Base-by-base conservation (phyloP, 805 yeast genomes). In the Saccharomycopsis fodiens region DNA sequence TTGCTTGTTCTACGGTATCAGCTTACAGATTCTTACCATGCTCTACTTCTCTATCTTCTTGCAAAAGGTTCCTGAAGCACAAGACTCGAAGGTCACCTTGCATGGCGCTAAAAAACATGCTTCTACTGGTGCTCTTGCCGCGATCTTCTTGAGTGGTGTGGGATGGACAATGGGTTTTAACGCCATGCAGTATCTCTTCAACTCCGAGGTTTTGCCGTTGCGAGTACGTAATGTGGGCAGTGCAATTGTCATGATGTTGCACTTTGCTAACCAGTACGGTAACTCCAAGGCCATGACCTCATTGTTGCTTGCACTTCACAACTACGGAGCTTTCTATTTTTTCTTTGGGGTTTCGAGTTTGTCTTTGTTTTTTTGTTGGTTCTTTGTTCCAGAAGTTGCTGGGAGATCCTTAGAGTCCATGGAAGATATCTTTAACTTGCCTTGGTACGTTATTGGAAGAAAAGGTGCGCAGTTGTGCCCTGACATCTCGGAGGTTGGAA, bases 121-220 rank as follows among this genome's bases (percentile, higher is more conserved):
- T 2, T 64, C 73, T 29, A 58, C 62, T 40, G 76, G 65, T 42
- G 81, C 80, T 7, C 57, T 76, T 53, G 77, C 78, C 1, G 67
- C 74, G 39, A 54, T 76, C 22, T 75, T 63, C 52, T 53, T 75
- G 34, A 63, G 68, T 29, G 81, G 81, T 53, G 63, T 67, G 20
- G 80, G 79, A 31, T 76, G 81, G 82, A 70, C 77, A 27, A 57
- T 76, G 59, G 81, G 81, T 29, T 76, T 74, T 70, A 76, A 76
- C 59, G 64, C 76, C 0, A 63, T 75, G 41, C 81, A 76, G 56
- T 76, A 75, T 54, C 63, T 76, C 52, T 60, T 76, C 53, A 74
- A 74, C 48, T 67, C 80, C 3, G 82, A 76, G 55, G 66, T 76
- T 45, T 67, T 75, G 55, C 81, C 81, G 16, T 59, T 75, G 54